Percentiles rank a stretch among this genome's conserved stretches.
These are phyloP conservation scores for Coffea humblotiana DNA, from an alignment of 305 asterid species.

Conservation along the genomic window DNA sequence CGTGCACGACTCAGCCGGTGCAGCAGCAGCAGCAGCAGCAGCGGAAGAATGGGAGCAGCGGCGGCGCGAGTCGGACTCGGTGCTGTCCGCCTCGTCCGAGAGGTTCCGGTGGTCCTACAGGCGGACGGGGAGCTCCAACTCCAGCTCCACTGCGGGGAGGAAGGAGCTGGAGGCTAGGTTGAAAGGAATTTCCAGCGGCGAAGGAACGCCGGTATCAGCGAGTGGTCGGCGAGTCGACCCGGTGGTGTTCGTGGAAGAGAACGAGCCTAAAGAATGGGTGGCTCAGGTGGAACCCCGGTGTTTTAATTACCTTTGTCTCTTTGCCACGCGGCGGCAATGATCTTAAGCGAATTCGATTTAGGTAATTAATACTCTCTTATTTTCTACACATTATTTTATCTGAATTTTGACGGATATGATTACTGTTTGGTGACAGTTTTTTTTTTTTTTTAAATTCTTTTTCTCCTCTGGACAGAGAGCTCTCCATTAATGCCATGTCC, in stretches of 20 bases:
- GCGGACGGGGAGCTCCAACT: conserved; percentile 80
- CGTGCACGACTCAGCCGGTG: conserved; percentile 61
- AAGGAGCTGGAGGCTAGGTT: conserved; percentile 87
- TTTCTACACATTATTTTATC: conserved; percentile 9
- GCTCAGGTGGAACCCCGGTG: conserved; percentile 99
- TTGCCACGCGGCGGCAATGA: conserved; percentile 94
- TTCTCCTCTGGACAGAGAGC: not conserved
- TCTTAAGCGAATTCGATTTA: conserved; percentile 94
- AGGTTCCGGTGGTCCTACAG: conserved; percentile 80
- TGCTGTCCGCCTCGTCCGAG: conserved; percentile 44
- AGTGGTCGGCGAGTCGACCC: conserved; percentile 90
- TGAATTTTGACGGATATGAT: not conserved
- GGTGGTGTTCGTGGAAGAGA: conserved; percentile 86
- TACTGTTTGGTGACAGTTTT: conserved; percentile 1
- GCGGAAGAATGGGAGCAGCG: conserved; percentile 36
- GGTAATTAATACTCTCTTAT: conserved; percentile 34
- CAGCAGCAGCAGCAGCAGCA: conserved; percentile 19
- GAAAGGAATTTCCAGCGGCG: conserved; percentile 92
- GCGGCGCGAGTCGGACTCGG: conserved; percentile 47
- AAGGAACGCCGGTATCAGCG: conserved; percentile 83
- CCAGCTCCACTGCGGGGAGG: conserved; percentile 73
- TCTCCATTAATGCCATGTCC: not conserved
- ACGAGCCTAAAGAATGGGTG: conserved; percentile 96
- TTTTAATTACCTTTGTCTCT: conserved; percentile 85
- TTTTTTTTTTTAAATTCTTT: not conserved